Percentiles rank a stretch among this genome's conserved stretches.
phyloP scores from a whole-genome alignment of 169 alveolate species.

The Plasmodium fragile region DNA sequence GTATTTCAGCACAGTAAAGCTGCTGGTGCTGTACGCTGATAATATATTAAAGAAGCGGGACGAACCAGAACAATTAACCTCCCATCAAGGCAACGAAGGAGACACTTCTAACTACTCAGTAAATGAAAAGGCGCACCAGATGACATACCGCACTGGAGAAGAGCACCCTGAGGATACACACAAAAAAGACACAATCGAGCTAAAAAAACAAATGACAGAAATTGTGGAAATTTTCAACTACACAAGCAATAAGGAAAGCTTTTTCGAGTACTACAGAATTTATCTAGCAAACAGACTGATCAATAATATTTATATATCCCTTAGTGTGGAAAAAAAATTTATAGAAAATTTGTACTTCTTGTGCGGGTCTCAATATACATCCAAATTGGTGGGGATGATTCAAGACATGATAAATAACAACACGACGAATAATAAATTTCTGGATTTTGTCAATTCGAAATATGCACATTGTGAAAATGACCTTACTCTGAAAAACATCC shows the following conservation, averaged over 20 bases:
- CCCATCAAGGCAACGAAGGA: background rate
- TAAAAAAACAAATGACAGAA: conserved; percentile 62
- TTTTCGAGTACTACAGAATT: conserved; percentile 63
- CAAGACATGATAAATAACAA: conserved; percentile 80
- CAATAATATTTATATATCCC: conserved; percentile 57
- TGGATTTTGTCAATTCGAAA: conserved; percentile 14
- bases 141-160: background rate
- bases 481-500: background rate
- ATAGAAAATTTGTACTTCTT: conserved; percentile 84
- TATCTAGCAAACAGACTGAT: conserved; percentile 71
- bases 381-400: conserved; percentile 90
- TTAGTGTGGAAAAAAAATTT: conserved; percentile 79
- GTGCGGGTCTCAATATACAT: conserved; percentile 89
- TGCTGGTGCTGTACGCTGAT: conserved; percentile 58
- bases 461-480: conserved; percentile 1
- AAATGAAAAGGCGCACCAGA: background rate
- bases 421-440: conserved; percentile 77
- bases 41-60: conserved; percentile 28
- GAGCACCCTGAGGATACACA: background rate
- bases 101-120: background rate
- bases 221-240: conserved; percentile 63
- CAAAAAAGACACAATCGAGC: background rate
- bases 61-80: background rate
- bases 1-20: conserved; percentile 54
- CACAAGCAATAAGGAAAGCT: conserved; percentile 61